Evolutionary conservation across 2,329 filamentous ascomycete species (phyloP).

Genomic region (Pseudogymnoascus sp.): DNA sequence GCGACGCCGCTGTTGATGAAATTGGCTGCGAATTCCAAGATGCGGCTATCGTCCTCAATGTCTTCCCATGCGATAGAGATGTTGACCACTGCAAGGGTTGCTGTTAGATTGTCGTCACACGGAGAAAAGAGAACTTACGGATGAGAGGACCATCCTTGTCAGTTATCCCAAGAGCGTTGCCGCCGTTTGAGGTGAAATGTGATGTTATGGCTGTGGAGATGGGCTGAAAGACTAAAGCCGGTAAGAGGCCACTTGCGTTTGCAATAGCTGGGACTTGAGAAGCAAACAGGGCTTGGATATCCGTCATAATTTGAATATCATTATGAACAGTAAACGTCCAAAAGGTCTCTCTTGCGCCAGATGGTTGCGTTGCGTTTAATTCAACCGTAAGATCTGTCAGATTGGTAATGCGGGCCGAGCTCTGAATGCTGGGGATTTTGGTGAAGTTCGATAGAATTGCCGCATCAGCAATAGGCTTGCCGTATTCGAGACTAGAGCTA

Average conservation of each 20-base stretch:
- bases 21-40: too few species aligned
- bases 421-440: constrained; percentile 15
- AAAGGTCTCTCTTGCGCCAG: constrained; percentile 11
- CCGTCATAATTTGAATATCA: constrained; percentile 14
- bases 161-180: constrained; percentile 22
- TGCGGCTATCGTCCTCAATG: too few species aligned
- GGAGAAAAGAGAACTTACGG: constrained; percentile 6
- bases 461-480: constrained; percentile 17
- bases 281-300: constrained; percentile 17
- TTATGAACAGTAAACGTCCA: constrained; percentile 20
- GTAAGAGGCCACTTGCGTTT: too few species aligned
- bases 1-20: too few species aligned
- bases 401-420: constrained; percentile 15
- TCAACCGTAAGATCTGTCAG: constrained; percentile 15
- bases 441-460: constrained; percentile 19
- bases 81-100: neutral
- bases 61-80: neutral
- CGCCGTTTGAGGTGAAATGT: constrained; percentile 9
- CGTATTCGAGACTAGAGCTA: constrained; percentile 15
- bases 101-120: neutral
- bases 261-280: constrained; percentile 19
- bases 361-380: neutral
- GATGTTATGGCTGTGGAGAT: neutral
- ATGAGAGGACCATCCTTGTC: constrained; percentile 14
- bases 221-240: too few species aligned